Conservation (phyloP, 768 basidiomycete genomes). For the Russula earlei region DNA sequence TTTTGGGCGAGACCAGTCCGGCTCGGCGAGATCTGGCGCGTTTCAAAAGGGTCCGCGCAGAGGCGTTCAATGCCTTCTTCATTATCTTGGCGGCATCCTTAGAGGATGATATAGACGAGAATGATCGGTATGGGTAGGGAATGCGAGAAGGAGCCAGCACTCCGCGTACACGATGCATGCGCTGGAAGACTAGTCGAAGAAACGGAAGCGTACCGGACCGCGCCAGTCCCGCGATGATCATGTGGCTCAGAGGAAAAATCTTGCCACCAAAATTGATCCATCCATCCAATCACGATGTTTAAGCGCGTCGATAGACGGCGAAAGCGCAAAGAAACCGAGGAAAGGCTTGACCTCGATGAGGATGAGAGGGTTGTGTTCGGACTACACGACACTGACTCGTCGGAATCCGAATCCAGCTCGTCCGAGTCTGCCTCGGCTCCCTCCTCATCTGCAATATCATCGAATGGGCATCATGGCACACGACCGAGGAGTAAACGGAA, state of each 20-base stretch:
- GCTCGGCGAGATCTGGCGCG: not conserved
- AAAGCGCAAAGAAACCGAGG: slow-evolving; percentile 51
- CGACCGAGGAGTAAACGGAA: slow-evolving; percentile 4
- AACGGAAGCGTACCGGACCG: not conserved
- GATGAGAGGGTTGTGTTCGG: slow-evolving; percentile 58
- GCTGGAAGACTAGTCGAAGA: not conserved
- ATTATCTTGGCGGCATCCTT: not conserved
- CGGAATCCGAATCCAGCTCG: slow-evolving; percentile 47
- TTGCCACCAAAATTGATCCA: too few species aligned
- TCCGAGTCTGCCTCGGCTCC: slow-evolving; percentile 23
- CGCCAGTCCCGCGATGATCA: not conserved
- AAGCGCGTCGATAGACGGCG: slow-evolving; percentile 67
- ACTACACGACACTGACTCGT: slow-evolving; percentile 66
- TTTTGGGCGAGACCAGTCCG: not conserved
- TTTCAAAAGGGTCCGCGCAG: not conserved
- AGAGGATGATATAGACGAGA: not conserved
- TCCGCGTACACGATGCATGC: slow-evolving; percentile 9
- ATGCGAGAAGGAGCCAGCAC: not conserved
- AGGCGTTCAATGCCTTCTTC: not conserved
- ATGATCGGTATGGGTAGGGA: not conserved
- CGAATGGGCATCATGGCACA: not conserved
- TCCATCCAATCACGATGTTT: too few species aligned
- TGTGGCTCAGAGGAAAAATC: too few species aligned
- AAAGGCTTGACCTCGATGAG: slow-evolving; percentile 52
- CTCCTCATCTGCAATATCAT: slow-evolving; percentile 8